These are phyloP conservation scores for Condylostoma magnum DNA, from an alignment of 169 alveolate genomes.

Conservation along the genomic window DNA sequence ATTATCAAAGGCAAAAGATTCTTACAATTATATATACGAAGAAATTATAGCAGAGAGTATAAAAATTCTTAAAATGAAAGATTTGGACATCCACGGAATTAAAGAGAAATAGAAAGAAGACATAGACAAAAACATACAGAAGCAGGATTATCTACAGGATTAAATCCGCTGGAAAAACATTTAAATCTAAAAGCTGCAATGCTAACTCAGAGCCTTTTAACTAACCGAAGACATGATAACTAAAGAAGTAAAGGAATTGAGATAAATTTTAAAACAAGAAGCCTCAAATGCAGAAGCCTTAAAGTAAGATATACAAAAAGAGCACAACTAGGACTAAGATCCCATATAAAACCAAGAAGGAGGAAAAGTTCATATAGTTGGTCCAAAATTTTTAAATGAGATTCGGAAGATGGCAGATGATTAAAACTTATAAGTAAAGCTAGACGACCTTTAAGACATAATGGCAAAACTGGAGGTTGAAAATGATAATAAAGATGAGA, in stretches of 20 bases:
- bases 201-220: background rate
- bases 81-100: background rate
- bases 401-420: background rate
- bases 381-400: background rate
- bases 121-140: background rate
- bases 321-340: background rate
- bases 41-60: background rate
- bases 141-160: background rate
- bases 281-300: background rate
- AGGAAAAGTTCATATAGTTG: background rate
- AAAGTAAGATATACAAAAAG: background rate
- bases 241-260: background rate
- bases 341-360: background rate
- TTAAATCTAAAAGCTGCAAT: background rate
- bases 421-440: background rate
- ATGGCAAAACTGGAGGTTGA: conserved; percentile 4
- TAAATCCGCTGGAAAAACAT: background rate
- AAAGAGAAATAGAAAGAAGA: background rate
- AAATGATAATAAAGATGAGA: background rate
- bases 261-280: conserved; percentile 13
- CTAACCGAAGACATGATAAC: background rate
- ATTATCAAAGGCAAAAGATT: background rate
- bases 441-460: background rate
- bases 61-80: background rate
- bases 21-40: conserved; percentile 4